Evolutionary conservation across 345 rosid species (phyloP).

Genomic region (Salix purpurea): DNA sequence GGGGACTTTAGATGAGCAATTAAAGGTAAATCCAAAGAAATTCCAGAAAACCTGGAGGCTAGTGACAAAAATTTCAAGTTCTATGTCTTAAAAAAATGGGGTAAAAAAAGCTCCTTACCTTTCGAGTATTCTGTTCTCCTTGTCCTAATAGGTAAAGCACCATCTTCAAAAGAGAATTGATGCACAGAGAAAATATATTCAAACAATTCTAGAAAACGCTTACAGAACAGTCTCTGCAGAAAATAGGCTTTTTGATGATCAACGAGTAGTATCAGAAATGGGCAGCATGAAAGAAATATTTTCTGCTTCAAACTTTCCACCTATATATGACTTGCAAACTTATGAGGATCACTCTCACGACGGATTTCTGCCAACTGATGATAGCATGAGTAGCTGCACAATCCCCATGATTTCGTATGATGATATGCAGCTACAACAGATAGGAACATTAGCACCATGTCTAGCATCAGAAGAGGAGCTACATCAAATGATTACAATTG

Average conservation of each 20-base stretch:
- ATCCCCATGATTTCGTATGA: background rate
- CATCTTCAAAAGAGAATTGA: slow-evolving; percentile 42
- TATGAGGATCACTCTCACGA: background rate
- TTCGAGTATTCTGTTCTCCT: background rate
- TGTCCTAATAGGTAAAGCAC: slow-evolving; percentile 27
- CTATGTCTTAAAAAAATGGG: background rate
- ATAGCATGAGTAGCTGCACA: background rate
- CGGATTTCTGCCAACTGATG: background rate
- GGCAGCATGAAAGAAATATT: background rate
- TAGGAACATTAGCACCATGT: background rate
- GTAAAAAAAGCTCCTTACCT: too few species aligned
- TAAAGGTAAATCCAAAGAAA: slow-evolving; percentile 22
- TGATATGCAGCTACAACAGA: background rate
- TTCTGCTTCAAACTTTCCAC: background rate
- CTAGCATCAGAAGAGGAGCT: background rate
- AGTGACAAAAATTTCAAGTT: background rate
- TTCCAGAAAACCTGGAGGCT: background rate
- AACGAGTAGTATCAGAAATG: background rate
- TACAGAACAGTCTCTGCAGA: slow-evolving; percentile 15
- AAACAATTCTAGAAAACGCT: slow-evolving; percentile 34
- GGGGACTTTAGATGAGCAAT: slow-evolving; percentile 25
- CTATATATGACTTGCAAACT: background rate
- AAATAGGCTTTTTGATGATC: background rate
- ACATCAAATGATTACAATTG: background rate
- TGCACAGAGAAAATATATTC: slow-evolving; percentile 40